phyloP scores from a whole-genome alignment of 2,329 filamentous ascomycete genomes.

The Neurospora crassa region DNA sequence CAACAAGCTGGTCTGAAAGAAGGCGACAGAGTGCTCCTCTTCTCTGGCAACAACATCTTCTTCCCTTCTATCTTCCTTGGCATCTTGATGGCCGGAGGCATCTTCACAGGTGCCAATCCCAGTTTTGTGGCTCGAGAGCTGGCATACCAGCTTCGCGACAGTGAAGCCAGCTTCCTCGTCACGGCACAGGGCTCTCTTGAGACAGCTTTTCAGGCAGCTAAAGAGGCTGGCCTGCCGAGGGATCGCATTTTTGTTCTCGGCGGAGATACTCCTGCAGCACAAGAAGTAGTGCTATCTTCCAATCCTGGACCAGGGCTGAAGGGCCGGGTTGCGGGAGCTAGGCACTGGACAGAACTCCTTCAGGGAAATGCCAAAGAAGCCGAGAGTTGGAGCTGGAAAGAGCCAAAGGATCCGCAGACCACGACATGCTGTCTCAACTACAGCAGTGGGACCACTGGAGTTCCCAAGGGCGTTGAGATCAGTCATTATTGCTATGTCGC shows the following conservation, averaged over 20 bases:
- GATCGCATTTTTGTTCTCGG: conserved; percentile 58
- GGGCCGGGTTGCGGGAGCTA: conserved; percentile 28
- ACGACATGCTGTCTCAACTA: conserved; percentile 67
- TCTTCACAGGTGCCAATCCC: conserved; percentile 56
- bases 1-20: conserved; percentile 51
- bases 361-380: conserved; percentile 38
- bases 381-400: conserved; percentile 52
- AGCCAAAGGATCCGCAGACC: conserved; percentile 38
- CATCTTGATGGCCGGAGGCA: conserved; percentile 64
- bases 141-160: conserved; percentile 65
- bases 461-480: conserved; percentile 77
- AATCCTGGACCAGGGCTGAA: conserved; percentile 16
- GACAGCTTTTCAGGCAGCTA: conserved; percentile 57
- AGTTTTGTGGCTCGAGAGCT: conserved; percentile 56
- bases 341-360: conserved; percentile 57
- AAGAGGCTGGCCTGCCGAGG: conserved; percentile 42
- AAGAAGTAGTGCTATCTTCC: conserved; percentile 11
- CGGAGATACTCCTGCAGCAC: conserved; percentile 27
- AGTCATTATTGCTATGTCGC: conserved; percentile 69
- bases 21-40: conserved; percentile 65
- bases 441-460: conserved; percentile 67
- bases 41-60: conserved; percentile 64
- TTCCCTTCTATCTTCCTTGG: conserved; percentile 64
- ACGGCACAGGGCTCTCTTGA: conserved; percentile 50
- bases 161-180: conserved; percentile 57